Conservation (phyloP, 2,329 filamentous ascomycete species). For the Aspergillus brunneoviolaceus region DNA sequence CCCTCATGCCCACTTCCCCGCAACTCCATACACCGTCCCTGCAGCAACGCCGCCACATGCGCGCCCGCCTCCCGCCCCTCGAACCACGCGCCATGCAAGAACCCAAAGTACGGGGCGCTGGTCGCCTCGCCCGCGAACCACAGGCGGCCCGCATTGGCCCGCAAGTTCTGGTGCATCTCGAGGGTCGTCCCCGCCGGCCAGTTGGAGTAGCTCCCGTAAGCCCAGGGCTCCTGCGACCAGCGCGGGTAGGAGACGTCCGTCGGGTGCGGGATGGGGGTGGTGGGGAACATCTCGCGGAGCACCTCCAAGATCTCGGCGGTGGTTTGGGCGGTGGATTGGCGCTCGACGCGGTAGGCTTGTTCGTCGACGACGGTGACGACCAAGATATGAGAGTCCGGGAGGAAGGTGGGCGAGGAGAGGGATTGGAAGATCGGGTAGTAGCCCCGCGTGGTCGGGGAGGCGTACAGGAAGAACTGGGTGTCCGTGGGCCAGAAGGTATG, state of each 20-base stretch:
- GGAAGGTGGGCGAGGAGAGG: conserved; percentile 57
- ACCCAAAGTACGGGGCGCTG: conserved; percentile 64
- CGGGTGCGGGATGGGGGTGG: conserved; percentile 58
- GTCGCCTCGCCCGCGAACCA: conserved; percentile 68
- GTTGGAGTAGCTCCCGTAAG: conserved; percentile 65
- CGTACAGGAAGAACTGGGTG: conserved; percentile 57
- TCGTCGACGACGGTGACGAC: conserved; percentile 63
- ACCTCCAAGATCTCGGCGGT: conserved; percentile 58
- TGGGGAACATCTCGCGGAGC: conserved; percentile 61
- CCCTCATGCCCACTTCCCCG: conserved; percentile 1
- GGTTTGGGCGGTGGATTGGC: conserved; percentile 59
- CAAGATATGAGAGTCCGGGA: conserved; percentile 62
- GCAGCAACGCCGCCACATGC: conserved; percentile 28
- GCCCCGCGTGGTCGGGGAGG: conserved; percentile 49
- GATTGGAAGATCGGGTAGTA: conserved; percentile 66
- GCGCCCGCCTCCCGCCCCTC: conserved; percentile 53
- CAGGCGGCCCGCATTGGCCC: conserved; percentile 61
- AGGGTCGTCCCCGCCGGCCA: conserved; percentile 65
- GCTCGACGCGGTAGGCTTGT: conserved; percentile 59
- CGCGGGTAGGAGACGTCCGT: conserved; percentile 61
- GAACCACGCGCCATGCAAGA: conserved; percentile 62
- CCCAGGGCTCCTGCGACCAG: conserved; percentile 54
- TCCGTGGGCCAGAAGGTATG: conserved; percentile 63
- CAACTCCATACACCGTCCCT: conserved; percentile 17
- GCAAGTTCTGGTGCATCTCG: conserved; percentile 66